phyloP scores from a whole-genome alignment of 73 alveolate species.

The Urostyla sp. region DNA sequence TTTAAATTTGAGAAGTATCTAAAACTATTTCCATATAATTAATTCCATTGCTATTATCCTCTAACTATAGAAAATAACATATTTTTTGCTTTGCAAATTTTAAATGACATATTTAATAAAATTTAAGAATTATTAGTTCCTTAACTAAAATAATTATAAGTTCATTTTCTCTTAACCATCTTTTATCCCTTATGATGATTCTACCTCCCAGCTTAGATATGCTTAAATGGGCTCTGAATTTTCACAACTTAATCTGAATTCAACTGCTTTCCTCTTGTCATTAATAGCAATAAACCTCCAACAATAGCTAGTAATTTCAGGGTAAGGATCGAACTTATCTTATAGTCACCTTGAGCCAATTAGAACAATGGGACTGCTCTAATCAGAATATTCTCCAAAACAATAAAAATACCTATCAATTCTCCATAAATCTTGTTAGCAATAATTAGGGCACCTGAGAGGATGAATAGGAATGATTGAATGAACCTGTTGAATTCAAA shows the following conservation, averaged over 20 bases:
- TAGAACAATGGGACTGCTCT: constrained; percentile 10
- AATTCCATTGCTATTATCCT: too few relatives aligned
- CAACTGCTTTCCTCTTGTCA: constrained; percentile 16
- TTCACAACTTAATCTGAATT: neutral
- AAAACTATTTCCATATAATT: too few relatives aligned
- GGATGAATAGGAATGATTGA: neutral
- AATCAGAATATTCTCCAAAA: neutral
- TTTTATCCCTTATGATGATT: neutral
- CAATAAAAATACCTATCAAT: neutral
- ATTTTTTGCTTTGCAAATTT: neutral
- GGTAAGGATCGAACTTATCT: constrained; percentile 9
- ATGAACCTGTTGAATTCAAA: constrained; percentile 14
- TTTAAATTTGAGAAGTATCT: too few relatives aligned
- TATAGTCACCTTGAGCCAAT: neutral
- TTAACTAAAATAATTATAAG: neutral
- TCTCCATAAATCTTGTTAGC: constrained; percentile 14
- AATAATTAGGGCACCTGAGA: constrained; percentile 1
- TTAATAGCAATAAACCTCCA: constrained; percentile 17
- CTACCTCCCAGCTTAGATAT: neutral
- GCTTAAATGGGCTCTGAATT: neutral
- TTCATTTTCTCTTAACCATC: neutral
- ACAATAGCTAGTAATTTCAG: constrained; percentile 7
- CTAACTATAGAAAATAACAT: neutral
- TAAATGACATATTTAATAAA: neutral
- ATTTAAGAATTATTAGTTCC: too few relatives aligned